Evolutionary conservation across 2,329 filamentous ascomycete genomes (phyloP).

Genomic region (Fusarium ramigenum): DNA sequence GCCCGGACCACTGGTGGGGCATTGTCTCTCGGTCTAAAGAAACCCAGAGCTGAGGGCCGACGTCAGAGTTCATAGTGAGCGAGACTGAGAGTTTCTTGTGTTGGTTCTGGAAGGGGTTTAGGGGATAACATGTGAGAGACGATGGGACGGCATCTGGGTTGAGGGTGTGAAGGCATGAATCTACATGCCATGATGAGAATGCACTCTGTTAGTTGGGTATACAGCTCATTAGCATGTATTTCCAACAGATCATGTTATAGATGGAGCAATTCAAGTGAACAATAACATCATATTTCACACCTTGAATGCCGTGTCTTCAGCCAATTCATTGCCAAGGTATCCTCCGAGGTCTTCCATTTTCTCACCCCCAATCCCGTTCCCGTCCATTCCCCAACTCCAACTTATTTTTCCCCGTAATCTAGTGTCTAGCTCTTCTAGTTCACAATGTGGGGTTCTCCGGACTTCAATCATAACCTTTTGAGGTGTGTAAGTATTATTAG

Average conservation of each 20-base stretch:
- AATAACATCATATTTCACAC: not conserved
- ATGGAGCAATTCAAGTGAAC: accelerated
- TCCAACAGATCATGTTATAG: too few relatives aligned
- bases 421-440: not conserved
- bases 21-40: not conserved
- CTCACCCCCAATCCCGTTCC: constrained; percentile 18
- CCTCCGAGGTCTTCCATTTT: constrained; percentile 28
- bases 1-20: constrained; percentile 40
- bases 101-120: not conserved
- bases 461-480: constrained; percentile 4
- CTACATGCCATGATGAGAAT: not conserved
- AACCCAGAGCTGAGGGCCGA: constrained; percentile 20
- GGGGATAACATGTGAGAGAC: constrained; percentile 18
- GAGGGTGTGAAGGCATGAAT: constrained; percentile 14
- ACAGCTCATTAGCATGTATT: not conserved
- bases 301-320: not conserved
- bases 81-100: not conserved
- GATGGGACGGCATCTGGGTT: not conserved
- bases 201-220: not conserved
- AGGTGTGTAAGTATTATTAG: constrained; percentile 31
- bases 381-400: constrained; percentile 16
- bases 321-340: not conserved
- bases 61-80: constrained; percentile 22
- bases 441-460: constrained; percentile 35
- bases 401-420: constrained; percentile 21